phyloP scores from a whole-genome alignment of 441 rosid species.

The Daphne laureola region DNA sequence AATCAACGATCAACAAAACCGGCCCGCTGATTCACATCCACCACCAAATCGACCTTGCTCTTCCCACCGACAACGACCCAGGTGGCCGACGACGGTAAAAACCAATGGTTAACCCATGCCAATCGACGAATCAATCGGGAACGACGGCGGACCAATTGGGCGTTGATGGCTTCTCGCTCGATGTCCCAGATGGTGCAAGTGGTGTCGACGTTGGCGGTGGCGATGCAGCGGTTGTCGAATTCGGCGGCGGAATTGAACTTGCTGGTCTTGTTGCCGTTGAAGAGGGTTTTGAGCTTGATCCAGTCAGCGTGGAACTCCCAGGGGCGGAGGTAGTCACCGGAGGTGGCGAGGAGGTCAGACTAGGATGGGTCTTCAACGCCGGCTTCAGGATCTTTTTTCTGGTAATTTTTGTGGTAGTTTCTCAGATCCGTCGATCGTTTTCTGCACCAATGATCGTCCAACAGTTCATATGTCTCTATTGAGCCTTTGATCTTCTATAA shows the following conservation, averaged over 20 bases:
- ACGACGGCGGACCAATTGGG: conserved; percentile 26
- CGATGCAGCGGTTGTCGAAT: conserved; percentile 33
- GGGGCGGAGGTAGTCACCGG: conserved; percentile 46
- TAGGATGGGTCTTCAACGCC: conserved; percentile 36
- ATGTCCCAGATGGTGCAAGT: conserved; percentile 54
- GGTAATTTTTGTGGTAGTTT: conserved; percentile 65
- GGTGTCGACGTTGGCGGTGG: conserved; percentile 38
- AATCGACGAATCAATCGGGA: too few species aligned
- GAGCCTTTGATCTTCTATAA: conserved; percentile 77
- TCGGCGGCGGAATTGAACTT: conserved; percentile 41
- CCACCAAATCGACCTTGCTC: too few species aligned
- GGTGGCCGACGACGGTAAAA: too few species aligned
- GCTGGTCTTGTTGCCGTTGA: conserved; percentile 34
- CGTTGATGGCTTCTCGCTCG: conserved; percentile 32
- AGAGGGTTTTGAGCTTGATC: conserved; percentile 34
- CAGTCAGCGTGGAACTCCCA: conserved; percentile 44
- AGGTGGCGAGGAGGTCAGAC: conserved; percentile 40
- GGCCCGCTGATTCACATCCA: too few species aligned
- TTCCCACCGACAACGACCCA: too few species aligned
- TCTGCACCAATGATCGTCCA: conserved; percentile 67
- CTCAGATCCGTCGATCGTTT: conserved; percentile 63
- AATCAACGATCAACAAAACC: too few species aligned
- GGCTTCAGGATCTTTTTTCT: conserved; percentile 74
- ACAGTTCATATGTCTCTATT: conserved; percentile 40
- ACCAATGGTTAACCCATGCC: too few species aligned